Evolutionary conservation across 768 basidiomycete genomes (phyloP).

Genomic region (Collybiopsis luxurians): DNA sequence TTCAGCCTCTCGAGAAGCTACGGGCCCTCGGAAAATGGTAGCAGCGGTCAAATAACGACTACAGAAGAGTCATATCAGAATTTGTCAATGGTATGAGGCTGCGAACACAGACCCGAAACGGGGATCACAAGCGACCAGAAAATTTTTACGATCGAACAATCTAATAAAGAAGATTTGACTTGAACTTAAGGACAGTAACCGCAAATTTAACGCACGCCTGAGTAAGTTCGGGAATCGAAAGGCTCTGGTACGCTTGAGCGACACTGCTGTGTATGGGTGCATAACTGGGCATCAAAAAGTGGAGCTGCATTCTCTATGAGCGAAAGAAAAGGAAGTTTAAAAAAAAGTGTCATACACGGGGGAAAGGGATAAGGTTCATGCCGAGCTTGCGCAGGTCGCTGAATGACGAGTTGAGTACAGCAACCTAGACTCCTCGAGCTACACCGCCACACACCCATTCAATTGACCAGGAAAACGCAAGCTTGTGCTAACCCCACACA

Average conservation of each 20-base stretch:
- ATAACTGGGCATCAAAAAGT: conserved; percentile 96
- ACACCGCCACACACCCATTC: conserved; percentile 67
- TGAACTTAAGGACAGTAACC: not conserved
- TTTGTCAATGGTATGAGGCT: not conserved
- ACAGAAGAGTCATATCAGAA: not conserved
- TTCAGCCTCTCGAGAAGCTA: conserved; percentile 66
- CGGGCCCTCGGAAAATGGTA: conserved; percentile 81
- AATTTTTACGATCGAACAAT: conserved; percentile 75
- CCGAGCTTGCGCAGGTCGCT: conserved; percentile 88
- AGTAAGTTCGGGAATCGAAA: conserved; percentile 68
- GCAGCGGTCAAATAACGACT: conserved; percentile 88
- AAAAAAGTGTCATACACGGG: conserved; percentile 53
- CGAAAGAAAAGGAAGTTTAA: not conserved
- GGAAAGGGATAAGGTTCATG: conserved; percentile 96
- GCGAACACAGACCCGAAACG: conserved; percentile 55
- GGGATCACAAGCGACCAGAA: conserved; percentile 83
- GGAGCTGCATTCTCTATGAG: conserved; percentile 52
- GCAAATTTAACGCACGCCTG: conserved; percentile 49
- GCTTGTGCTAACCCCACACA: conserved; percentile 93
- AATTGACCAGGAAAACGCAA: conserved; percentile 92
- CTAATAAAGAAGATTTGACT: conserved; percentile 31
- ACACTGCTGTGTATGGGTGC: conserved; percentile 81
- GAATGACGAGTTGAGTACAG: not conserved
- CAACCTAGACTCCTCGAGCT: not conserved
- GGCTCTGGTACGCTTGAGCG: conserved; percentile 55